Evolutionary conservation across 345 rosid species (phyloP), one percentile per base, ranked within the genome.

Genomic region (Alliaria petiolata): DNA sequence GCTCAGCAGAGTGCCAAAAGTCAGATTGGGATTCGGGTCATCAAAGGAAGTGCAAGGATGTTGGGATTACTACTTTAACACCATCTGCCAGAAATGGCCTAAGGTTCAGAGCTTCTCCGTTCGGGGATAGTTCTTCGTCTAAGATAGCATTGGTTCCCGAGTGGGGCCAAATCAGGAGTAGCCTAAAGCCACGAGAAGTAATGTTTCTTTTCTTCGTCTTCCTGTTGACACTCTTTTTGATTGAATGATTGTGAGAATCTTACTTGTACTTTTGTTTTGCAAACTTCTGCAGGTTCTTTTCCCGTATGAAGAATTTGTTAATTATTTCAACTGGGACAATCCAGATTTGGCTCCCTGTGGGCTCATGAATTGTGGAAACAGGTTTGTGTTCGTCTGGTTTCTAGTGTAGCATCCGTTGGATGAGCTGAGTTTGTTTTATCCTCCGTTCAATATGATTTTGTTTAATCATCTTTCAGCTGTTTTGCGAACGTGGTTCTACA

Each of bases 341-440:
- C 69, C 77, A 12, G 85, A 83, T 20, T 83, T 83, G 58, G 79
- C 81, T 74, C 99, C 97, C 8, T 88, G 96, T 69, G 99, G 99
- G 13, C 98, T 95, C 76, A 66, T 88, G 76, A 95, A 95, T 77
- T 95, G 99, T 81, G 98, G 99, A 82, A 95, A 91, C 88, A 95
- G 99, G 99, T 88, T 72, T 47, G 51, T 55, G 44, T 69, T 79
- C 42, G 31, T 38, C 14, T 38, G 17, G 8, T 35, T 65, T 62
- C 15, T 45, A 35, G 4, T 70, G 17, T 54, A 31, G 31, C 20
- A 58, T 17, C 40, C 13, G 3, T 55, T 68, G 44, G 43, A 63
- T 40, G 53, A 35, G 34, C 39, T 65, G 60, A 26, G 20, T 73
- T 47, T 59, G 1, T 51, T 36, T 47, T 44, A 28, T 49, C 57